These are phyloP conservation scores for Phytophthora macrochlamydospora DNA, from an alignment of 352 stramenopile genomes.

Conservation along the genomic window DNA sequence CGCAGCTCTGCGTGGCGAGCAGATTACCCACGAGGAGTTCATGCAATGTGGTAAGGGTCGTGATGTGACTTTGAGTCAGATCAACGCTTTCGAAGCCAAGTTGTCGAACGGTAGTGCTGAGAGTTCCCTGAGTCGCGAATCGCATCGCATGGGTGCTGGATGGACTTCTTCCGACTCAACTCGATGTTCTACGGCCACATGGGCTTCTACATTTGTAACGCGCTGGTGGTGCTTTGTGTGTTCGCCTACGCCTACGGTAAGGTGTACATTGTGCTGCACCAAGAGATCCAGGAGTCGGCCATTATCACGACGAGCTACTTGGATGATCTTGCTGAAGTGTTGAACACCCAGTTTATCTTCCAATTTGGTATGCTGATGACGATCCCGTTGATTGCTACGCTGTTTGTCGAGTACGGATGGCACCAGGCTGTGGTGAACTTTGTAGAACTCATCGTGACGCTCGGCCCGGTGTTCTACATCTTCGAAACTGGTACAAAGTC, in stretches of 20 bases:
- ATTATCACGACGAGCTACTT: slow-evolving; percentile 67
- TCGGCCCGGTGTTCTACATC: slow-evolving; percentile 88
- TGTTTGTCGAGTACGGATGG: slow-evolving; percentile 82
- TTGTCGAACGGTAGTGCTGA: slow-evolving; percentile 85
- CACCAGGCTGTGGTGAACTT: slow-evolving; percentile 73
- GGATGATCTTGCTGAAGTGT: slow-evolving; percentile 70
- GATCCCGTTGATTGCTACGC: slow-evolving; percentile 73
- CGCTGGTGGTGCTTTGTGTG: slow-evolving; percentile 82
- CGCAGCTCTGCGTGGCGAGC: slow-evolving; percentile 73
- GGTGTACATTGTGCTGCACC: slow-evolving; percentile 78
- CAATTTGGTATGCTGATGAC: slow-evolving; percentile 88
- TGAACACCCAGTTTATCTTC: slow-evolving; percentile 88
- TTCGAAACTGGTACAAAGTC: slow-evolving; percentile 88
- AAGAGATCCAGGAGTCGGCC: slow-evolving; percentile 56
- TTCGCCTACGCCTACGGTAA: slow-evolving; percentile 89
- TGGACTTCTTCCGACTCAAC: slow-evolving; percentile 87
- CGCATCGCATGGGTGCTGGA: slow-evolving; percentile 72
- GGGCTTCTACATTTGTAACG: slow-evolving; percentile 90
- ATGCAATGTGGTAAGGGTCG: slow-evolving; percentile 90
- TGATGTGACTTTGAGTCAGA: slow-evolving; percentile 87
- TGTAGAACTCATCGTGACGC: slow-evolving; percentile 72
- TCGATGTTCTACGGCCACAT: slow-evolving; percentile 91
- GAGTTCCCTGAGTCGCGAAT: slow-evolving; percentile 80
- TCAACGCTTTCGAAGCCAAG: slow-evolving; percentile 90
- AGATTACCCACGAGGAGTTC: slow-evolving; percentile 87